Conservation (phyloP, 495 filamentous ascomycete genomes). For the Neurospora sp. region DNA sequence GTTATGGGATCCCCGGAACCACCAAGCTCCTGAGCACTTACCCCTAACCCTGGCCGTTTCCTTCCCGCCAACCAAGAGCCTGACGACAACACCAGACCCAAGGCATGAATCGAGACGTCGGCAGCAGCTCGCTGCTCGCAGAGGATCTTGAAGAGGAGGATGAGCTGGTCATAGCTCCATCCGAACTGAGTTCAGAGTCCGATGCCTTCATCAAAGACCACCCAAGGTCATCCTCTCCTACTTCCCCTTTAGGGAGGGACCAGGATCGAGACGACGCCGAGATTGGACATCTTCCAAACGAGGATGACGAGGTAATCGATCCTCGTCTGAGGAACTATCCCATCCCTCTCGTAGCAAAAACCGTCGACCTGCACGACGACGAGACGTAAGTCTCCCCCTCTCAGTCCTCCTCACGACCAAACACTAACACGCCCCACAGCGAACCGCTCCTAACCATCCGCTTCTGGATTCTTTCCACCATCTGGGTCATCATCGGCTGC, state of each 20-base stretch:
- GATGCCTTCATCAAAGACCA: not conserved
- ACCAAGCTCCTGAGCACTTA: not conserved
- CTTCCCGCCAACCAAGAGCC: not conserved
- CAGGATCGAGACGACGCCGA: not conserved
- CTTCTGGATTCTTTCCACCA: not conserved
- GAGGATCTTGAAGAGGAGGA: not conserved
- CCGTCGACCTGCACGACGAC: slow-evolving; percentile 10
- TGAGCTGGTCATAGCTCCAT: not conserved
- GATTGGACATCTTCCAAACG: slow-evolving; percentile 3
- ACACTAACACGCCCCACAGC: not conserved
- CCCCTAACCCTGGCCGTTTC: not conserved
- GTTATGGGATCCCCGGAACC: not conserved
- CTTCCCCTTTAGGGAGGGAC: not conserved
- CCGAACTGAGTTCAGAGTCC: not conserved
- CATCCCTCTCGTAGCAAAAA: slow-evolving; percentile 10
- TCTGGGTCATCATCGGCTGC: not conserved
- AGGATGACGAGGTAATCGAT: slow-evolving; percentile 11
- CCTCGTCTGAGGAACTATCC: slow-evolving; percentile 8
- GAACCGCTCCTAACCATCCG: not conserved
- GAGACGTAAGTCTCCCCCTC: not conserved
- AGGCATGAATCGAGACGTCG: not conserved
- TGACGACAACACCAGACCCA: not conserved
- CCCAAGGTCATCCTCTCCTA: not conserved
- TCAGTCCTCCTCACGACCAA: not conserved
- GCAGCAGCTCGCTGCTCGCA: not conserved